Percentiles rank a stretch among this genome's conserved stretches.
phyloP scores from a whole-genome alignment of 2,329 filamentous ascomycete species.

The Davidsoniella australis region DNA sequence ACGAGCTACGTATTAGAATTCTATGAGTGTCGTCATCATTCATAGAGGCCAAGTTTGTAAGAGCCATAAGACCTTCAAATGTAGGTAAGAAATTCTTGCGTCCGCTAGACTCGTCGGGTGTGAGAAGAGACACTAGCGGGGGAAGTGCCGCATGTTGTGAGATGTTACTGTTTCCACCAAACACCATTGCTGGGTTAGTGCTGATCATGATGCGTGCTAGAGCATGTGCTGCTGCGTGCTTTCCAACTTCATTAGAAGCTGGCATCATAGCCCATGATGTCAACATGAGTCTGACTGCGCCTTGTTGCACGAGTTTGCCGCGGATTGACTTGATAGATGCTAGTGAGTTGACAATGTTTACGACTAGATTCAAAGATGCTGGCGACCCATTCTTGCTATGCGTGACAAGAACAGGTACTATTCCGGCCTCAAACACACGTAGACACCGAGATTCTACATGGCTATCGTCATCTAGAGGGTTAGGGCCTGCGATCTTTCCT shows the following conservation, averaged over 20 bases:
- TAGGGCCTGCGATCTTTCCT: conserved; percentile 42
- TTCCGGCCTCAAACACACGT: conserved; percentile 59
- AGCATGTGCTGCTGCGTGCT: conserved; percentile 55
- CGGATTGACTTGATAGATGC: conserved; percentile 58
- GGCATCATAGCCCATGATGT: conserved; percentile 48
- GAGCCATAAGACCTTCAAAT: conserved; percentile 78
- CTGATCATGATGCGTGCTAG: conserved; percentile 75
- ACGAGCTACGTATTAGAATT: conserved; percentile 56
- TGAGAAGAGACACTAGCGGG: conserved; percentile 59
- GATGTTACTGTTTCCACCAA: conserved; percentile 57
- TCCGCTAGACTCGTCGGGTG: conserved; percentile 42
- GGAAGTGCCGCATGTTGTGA: conserved; percentile 67
- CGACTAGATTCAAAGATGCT: conserved; percentile 53
- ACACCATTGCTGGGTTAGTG: conserved; percentile 68
- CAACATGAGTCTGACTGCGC: conserved; percentile 73
- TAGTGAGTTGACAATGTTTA: conserved; percentile 62
- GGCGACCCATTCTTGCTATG: conserved; percentile 57
- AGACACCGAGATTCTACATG: conserved; percentile 62
- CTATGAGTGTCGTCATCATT: conserved; percentile 48
- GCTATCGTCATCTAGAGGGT: conserved; percentile 58
- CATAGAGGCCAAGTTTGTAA: conserved; percentile 82
- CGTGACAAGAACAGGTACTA: conserved; percentile 60
- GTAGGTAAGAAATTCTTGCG: conserved; percentile 67
- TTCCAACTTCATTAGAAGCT: conserved; percentile 28
- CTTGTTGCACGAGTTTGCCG: conserved; percentile 75